Base-by-base conservation (phyloP, 495 filamentous ascomycete species). In the Podospora pseudocomata region DNA sequence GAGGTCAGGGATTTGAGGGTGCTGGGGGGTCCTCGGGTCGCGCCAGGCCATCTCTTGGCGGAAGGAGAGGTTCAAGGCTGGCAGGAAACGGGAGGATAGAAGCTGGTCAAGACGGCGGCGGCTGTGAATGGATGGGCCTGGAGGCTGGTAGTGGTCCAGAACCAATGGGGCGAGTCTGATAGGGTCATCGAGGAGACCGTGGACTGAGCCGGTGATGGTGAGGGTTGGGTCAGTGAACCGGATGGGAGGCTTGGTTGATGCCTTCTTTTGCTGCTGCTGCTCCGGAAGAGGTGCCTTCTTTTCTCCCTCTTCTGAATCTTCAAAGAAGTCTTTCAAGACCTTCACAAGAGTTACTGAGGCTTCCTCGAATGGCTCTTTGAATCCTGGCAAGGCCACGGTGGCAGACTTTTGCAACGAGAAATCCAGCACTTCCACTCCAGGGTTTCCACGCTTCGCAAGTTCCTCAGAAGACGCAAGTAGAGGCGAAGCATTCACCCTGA, bases 391-490 rank as follows among this genome's bases (percentile, higher is more conserved):
- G 34, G 78, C 77, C 16, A 72, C 70, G 23, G 78, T 81, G 34
- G 76, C 71, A 20, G 78, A 72, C 3, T 80, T 77, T 3, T 79
- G 64, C 9, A 83, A 69, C 30, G 80, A 80, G 30, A 74, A 67
- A 64, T 75, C 75, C 53, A 76, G 6, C 11, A 72, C 64, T 6
- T 57, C 34, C 3, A 72, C 5, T 3, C 67, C 34, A 32, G 61
- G 13, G 1, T 20, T 26, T 4, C 56, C 49, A 3, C 65, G 68
- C 53, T 62, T 60, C 26, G 54, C 63, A 18, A 57, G 13, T 5
- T 53, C 59, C 39, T 49, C 67, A 20, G 34, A 49, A 4, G 66
- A 53, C 20, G 57, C 13, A 28, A 67, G 18, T 3, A 67, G 16
- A 0, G 69, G 59, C 1, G 63, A 28, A 11, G 71, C 68, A 9